Evolutionary conservation across 768 basidiomycete species (phyloP).

Genomic region (Suillus spraguei): DNA sequence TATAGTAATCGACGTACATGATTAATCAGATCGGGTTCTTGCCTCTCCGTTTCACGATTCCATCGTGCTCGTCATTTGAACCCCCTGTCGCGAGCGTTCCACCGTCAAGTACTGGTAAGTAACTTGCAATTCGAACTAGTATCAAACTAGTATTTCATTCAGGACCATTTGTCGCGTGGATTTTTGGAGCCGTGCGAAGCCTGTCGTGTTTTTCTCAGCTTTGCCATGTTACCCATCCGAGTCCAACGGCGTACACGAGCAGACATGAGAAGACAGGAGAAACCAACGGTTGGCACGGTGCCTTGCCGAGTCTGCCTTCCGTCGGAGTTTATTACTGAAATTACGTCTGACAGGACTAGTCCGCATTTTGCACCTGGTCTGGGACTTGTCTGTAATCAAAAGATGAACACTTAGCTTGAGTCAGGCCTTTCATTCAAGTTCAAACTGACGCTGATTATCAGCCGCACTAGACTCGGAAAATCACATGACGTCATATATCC

Average conservation of each 20-base stretch:
- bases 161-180: not conserved
- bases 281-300: not conserved
- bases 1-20: not conserved
- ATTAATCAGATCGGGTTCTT: not conserved
- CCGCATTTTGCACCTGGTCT: no score
- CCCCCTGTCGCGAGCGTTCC: not conserved
- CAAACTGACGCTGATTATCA: no score
- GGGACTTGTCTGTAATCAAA: no score
- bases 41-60: not conserved
- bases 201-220: not conserved
- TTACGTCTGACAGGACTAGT: not conserved
- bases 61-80: not conserved
- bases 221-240: not conserved
- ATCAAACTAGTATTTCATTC: not conserved
- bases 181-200: not conserved
- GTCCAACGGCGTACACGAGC: not conserved
- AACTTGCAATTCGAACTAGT: not conserved
- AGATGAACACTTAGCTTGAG: no score
- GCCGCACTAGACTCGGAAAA: no score
- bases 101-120: not conserved
- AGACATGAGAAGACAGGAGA: conserved; percentile 4
- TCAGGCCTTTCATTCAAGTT: no score
- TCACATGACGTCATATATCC: no score
- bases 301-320: not conserved
- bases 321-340: not conserved